Percentiles rank a stretch among this genome's conserved stretches.
Conservation (phyloP, 495 filamentous ascomycete species). For the Penicillium atrosanguineum region DNA sequence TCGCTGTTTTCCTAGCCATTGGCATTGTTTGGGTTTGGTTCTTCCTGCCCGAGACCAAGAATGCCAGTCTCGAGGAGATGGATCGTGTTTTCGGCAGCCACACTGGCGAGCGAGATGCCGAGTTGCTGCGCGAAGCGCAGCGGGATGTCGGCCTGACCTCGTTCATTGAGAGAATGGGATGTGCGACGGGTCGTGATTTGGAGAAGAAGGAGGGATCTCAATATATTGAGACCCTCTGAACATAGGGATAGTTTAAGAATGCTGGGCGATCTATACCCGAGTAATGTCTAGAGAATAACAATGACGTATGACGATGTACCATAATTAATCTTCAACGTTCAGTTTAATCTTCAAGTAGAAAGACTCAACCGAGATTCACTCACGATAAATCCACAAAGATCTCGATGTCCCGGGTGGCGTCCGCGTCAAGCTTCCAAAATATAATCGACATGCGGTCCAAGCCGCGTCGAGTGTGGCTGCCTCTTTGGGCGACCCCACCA, state of each 20-base stretch:
- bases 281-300: background rate
- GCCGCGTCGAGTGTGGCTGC: conserved; percentile 7
- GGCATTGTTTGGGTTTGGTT: conserved; percentile 45
- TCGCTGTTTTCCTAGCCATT: conserved; percentile 30
- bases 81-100: conserved; percentile 45
- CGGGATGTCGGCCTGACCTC: conserved; percentile 27
- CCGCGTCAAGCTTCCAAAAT: background rate
- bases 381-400: background rate
- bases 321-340: background rate
- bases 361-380: background rate
- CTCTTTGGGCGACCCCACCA: conserved; percentile 5
- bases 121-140: conserved; percentile 28
- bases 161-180: conserved; percentile 23
- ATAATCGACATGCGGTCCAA: conserved; percentile 10
- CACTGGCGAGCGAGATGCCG: conserved; percentile 35
- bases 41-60: conserved; percentile 56
- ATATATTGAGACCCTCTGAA: conserved; percentile 20
- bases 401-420: background rate
- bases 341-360: background rate
- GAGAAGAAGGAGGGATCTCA: conserved; percentile 21
- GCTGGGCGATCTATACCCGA: background rate
- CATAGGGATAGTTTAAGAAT: background rate
- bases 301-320: background rate
- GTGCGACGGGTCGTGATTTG: conserved; percentile 12
- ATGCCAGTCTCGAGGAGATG: conserved; percentile 68